These are phyloP conservation scores for Plasmopara muralis DNA, from an alignment of 352 stramenopile species.

Conservation along the genomic window DNA sequence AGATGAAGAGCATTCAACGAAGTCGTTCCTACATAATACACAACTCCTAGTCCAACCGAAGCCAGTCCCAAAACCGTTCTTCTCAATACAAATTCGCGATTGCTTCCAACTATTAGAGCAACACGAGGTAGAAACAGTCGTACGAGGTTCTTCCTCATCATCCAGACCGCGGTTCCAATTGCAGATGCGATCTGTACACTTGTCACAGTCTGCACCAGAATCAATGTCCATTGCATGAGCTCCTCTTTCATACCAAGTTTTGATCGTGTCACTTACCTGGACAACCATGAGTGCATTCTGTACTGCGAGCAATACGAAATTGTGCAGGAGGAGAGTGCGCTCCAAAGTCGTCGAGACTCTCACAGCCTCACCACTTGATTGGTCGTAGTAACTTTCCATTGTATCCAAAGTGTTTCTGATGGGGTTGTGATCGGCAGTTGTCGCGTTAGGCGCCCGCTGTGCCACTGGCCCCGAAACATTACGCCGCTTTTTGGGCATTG, in stretches of 20 bases:
- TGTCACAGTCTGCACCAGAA: conserved; percentile 20
- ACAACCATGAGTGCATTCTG: conserved; percentile 41
- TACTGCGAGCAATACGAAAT: conserved; percentile 23
- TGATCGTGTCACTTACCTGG: conserved; percentile 18
- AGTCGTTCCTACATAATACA: conserved; percentile 4
- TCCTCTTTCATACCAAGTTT: too few species aligned
- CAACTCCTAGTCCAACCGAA: conserved; percentile 4
- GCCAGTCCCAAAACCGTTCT: not conserved
- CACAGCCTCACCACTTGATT: conserved; percentile 16
- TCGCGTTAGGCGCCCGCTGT: conserved; percentile 1
- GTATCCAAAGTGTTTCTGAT: conserved; percentile 10
- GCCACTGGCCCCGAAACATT: conserved; percentile 8
- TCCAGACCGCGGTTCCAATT: conserved; percentile 33
- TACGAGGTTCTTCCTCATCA: conserved; percentile 24
- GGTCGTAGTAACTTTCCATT: conserved; percentile 9
- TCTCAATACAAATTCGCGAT: conserved; percentile 8
- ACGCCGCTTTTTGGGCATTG: conserved; percentile 39
- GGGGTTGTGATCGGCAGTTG: conserved; percentile 4
- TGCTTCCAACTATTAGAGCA: conserved; percentile 2
- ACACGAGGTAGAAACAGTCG: conserved; percentile 11
- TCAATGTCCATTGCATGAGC: too few species aligned
- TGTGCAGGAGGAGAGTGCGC: conserved; percentile 30
- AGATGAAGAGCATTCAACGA: conserved; percentile 8
- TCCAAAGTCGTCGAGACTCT: conserved; percentile 22
- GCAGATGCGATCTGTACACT: conserved; percentile 25